Evolutionary conservation across 371 early-diverging fungal species (phyloP).

Genomic region (Blastocladiella emersonii): DNA sequence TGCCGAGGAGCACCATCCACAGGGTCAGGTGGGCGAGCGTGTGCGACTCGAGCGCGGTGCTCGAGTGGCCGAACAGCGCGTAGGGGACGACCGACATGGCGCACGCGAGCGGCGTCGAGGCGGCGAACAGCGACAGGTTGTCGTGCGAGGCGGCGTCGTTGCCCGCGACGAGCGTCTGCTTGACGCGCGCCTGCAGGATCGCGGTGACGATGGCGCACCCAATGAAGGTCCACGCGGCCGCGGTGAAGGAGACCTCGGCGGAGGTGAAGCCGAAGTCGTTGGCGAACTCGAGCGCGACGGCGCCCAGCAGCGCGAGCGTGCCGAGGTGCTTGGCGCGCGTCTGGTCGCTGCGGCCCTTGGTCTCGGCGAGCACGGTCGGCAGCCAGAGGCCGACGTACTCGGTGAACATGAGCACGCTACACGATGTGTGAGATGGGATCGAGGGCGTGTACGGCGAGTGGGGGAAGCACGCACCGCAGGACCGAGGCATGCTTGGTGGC

Average conservation of each 20-base stretch:
- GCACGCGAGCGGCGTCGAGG: background rate
- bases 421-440: too few relatives aligned
- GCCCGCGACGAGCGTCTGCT: background rate
- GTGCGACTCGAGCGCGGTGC: background rate
- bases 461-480: background rate
- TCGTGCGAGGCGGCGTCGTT: background rate
- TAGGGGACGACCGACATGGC: background rate
- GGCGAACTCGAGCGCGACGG: background rate
- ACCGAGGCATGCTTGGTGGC: background rate
- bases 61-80: background rate
- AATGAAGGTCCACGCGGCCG: background rate
- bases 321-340: background rate
- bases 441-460: too few relatives aligned
- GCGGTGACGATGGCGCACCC: background rate
- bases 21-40: background rate
- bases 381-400: constrained; percentile 22
- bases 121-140: background rate
- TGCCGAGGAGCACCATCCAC: background rate
- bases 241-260: too few relatives aligned
- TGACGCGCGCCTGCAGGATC: background rate
- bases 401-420: constrained; percentile 20
- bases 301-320: background rate
- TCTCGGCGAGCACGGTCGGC: constrained; percentile 14
- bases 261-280: background rate
- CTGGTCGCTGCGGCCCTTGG: background rate